Percentiles rank a stretch among this genome's conserved stretches.
Evolutionary conservation across 1,284 basidiomycete species (phyloP).

Genomic region (Cryptococcus hybrid): DNA sequence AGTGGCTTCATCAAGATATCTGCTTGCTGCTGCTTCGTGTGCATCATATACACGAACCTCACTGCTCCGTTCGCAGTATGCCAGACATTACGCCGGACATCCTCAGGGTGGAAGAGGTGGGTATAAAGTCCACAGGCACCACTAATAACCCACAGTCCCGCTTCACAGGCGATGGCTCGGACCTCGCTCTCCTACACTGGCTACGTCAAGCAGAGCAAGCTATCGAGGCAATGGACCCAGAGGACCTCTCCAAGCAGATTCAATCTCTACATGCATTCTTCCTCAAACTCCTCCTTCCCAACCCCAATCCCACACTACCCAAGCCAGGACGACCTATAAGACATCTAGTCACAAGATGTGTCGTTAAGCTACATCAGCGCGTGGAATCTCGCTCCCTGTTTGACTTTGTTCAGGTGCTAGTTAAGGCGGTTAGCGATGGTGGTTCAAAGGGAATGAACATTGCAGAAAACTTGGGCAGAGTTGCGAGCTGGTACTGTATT

Average conservation of each 20-base stretch:
- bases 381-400: slow-evolving; percentile 83
- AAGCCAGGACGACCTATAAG: slow-evolving; percentile 80
- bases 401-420: slow-evolving; percentile 76
- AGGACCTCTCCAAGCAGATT: slow-evolving; percentile 24
- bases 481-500: slow-evolving; percentile 64
- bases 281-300: slow-evolving; percentile 38
- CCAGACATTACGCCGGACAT: slow-evolving; percentile 15
- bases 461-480: slow-evolving; percentile 62
- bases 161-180: slow-evolving; percentile 44
- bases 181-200: slow-evolving; percentile 43
- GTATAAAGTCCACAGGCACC: neutral
- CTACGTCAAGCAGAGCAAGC: slow-evolving; percentile 43
- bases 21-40: no score
- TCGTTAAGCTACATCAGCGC: slow-evolving; percentile 72
- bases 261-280: slow-evolving; percentile 40
- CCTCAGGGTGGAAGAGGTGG: slow-evolving; percentile 26
- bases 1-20: no score
- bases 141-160: slow-evolving; percentile 21
- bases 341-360: slow-evolving; percentile 72
- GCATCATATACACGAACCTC: no score
- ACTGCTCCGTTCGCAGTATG: no score
- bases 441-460: slow-evolving; percentile 45
- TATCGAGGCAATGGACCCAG: slow-evolving; percentile 31
- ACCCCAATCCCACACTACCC: slow-evolving; percentile 55
- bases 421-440: slow-evolving; percentile 68